Base-by-base conservation (phyloP, 345 rosid species). In the Lepidium aucheri region DNA sequence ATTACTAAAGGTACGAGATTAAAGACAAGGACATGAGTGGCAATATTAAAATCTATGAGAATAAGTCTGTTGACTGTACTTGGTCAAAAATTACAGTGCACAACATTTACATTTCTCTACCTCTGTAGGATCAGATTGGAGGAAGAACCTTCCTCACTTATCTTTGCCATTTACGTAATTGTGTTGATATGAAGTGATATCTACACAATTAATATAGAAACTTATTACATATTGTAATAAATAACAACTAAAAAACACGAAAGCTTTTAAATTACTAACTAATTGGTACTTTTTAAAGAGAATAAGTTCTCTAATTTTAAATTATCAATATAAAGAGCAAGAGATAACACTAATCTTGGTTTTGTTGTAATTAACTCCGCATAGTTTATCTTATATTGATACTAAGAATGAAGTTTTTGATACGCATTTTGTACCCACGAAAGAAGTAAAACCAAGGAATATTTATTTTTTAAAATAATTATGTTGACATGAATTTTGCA, bases 21-120 rank as follows among this genome's bases (percentile, higher is more conserved):
- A 17, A 36, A 11, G 66, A 11, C 42, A 20, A 12, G 33, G 13
- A 13, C 5, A 8, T 20, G 55, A 12, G 7, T 1, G 9, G 1
- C 3, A 7, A 14, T 24, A 9, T 5, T 9, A 35, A 10, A 20
- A 3, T 26, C 26, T 5, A 47, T 20, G 36, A 36, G 36, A 7
- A 61, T n/a, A 49, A 28, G 32, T 28, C 32, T 28, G 5, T 63
- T 24, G 46, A 67, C 45, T 44, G 55, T 66, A 34, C 71, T 44
- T 35, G 63, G 70, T 67, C 53, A 66, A 53, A 50, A 33, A 34
- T 54, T 0, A 35, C 67, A 43, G 53, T n/a, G 17, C 43, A 36
- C 45, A 38, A 38, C 26, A 50, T 68, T 47, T 38, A 38, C 58
- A 26, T 58, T 68, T 28, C 32, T 28, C 26, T 24, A 1, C 26